Evolutionary conservation across 2,329 filamentous ascomycete genomes (phyloP), one percentile per base, ranked within the genome.

Genomic region (Fulvia fulva): DNA sequence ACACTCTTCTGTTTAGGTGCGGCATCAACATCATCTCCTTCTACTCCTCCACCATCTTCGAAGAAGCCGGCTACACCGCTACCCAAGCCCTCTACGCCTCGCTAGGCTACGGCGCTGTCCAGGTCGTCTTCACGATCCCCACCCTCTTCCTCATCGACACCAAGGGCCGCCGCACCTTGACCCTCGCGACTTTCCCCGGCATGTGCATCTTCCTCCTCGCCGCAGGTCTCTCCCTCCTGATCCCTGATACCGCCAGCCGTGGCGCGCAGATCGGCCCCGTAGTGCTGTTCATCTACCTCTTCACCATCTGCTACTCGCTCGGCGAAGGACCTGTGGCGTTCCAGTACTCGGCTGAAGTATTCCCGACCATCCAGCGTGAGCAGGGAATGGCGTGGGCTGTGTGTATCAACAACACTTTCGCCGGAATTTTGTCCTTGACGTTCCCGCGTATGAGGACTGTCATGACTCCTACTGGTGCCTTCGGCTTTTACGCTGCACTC

Each of bases 401-500:
- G 75, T 79, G 81, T 57, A 83, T 83, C 74, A 84, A 84, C 68
- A 78, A 78, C 70, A 77, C 75, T 22, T 78, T 77, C 32, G 70
- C 72, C 55, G 72, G 71, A 55, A 60, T 74, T 49, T 67, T 74
- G 16, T 65, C 64, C 58, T 59, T 74, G 59, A 73, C 78, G 0
- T 81, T 81, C 69, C 79, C 80, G 3, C 75, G 75, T 16, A 80
- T 80, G 72, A 67, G 78, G 26, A 64, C 59, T 16, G 78, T 75
- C 14, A 77, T 84, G 74, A 80, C 75, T 12, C 76, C 79, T 1
- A 77, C 78, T 4, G 81, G 81, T 9, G 82, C 83, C 26, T 68
- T 84, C 62, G 77, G 77, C 8, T 84, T 80, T 76, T 85, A 85
- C 66, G 82, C 81, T 0, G 79, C 72, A 0, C 82, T 81, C 74